These are phyloP conservation scores for Parasitella parasitica DNA, from an alignment of 371 early-diverging fungal genomes.

Conservation along the genomic window DNA sequence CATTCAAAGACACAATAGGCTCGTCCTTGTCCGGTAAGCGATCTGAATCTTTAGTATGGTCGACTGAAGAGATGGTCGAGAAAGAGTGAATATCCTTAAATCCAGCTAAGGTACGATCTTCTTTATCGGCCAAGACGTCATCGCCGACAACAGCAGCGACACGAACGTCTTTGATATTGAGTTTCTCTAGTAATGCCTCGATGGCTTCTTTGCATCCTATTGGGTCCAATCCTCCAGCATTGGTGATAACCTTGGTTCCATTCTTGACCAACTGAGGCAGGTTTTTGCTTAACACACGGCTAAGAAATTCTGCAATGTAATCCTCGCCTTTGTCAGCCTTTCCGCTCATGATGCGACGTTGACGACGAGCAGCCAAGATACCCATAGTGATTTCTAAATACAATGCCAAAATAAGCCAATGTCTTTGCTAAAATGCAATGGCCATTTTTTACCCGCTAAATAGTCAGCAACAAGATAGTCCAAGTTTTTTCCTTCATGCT, in stretches of 20 bases:
- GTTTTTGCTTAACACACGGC: slow-evolving; percentile 53
- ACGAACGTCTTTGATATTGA: slow-evolving; percentile 46
- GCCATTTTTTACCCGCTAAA: slow-evolving; percentile 59
- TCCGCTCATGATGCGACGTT: slow-evolving; percentile 45
- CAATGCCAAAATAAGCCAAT: not conserved
- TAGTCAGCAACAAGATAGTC: slow-evolving; percentile 75
- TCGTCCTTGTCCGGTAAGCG: slow-evolving; percentile 50
- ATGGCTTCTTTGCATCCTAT: slow-evolving; percentile 69
- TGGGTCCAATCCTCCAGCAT: slow-evolving; percentile 77
- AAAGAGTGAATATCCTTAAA: slow-evolving; percentile 52
- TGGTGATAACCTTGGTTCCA: slow-evolving; percentile 69
- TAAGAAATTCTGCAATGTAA: slow-evolving; percentile 66
- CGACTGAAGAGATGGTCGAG: slow-evolving; percentile 39
- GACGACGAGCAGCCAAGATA: slow-evolving; percentile 63
- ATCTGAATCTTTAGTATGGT: slow-evolving; percentile 52
- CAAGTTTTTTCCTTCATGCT: slow-evolving; percentile 65
- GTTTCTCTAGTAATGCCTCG: slow-evolving; percentile 51
- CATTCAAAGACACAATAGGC: slow-evolving; percentile 61
- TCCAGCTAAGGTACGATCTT: slow-evolving; percentile 23
- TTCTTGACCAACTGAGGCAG: slow-evolving; percentile 57
- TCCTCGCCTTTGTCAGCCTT: slow-evolving; percentile 57
- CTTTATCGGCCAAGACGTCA: slow-evolving; percentile 48
- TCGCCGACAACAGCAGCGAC: slow-evolving; percentile 76
- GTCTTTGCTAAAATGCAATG: too few relatives aligned
- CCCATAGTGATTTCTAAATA: slow-evolving; percentile 74